Evolutionary conservation across 345 rosid genomes (phyloP), one percentile per base, ranked within the genome.

Genomic region (Laguncularia racemosa): DNA sequence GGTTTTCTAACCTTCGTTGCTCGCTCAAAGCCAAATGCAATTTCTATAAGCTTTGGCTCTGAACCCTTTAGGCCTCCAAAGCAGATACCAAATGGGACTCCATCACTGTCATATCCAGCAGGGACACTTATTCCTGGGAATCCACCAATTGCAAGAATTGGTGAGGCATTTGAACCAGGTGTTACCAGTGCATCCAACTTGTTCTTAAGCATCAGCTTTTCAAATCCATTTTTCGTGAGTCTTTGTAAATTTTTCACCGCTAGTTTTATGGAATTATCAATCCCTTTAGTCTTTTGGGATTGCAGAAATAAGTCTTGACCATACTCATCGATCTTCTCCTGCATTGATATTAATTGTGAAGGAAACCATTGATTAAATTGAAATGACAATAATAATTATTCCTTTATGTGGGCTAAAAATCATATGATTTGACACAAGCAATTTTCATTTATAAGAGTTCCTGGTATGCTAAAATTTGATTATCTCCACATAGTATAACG

Each of bases 21-120:
- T 63, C 82, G 89, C 71, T 91, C 96, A 44, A 88, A 85, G 16
- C 59, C 84, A 67, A 73, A 87, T 10, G 93, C 86, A 49, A 91
- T 81, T 48, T 90, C 85, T 21, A 83, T 80, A 1, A 91, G 83
- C 53, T 74, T 80, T 15, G 87, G 87, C 56, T 87, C 95, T 12
- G 80, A 50, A 16, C 85, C 82, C 72, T 67, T 81, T 33, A 81
- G 53, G 13, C 89, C 93, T 5, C 84, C 82, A 52, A 90, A 85
- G 60, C 59, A 73, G 46, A 91, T 76, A 2, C 89, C 96, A 48
- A 80, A 78, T 1, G 95, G 96, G 50, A 67, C 63, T 17, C 86
- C 84, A n/a, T 66, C 19, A 0, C 56, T 40, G 46, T 68, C 81
- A 55, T 80, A 81, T 14, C 86, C 91, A 14, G 81, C 89, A 0